Conservation (phyloP, 768 basidiomycete species). For the Pulveroboletus ravenelii region DNA sequence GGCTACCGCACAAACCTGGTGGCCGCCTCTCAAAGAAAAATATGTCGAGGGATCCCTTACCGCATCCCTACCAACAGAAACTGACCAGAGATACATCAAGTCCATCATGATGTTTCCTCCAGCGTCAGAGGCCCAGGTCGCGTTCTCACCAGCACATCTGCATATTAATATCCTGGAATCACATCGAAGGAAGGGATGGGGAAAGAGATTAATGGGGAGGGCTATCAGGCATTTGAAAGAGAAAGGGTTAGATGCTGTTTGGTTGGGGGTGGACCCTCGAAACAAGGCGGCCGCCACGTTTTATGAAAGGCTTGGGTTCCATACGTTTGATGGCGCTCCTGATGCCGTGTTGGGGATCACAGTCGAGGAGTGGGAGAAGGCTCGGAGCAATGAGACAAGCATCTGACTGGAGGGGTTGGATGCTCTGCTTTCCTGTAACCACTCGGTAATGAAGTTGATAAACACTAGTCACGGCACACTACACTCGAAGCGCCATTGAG, state of each 20-base stretch:
- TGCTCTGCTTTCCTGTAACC: background rate
- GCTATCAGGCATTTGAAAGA: slow-evolving; percentile 52
- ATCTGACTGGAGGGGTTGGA: no score
- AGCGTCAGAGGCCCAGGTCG: slow-evolving; percentile 50
- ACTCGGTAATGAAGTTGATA: background rate
- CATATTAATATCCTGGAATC: slow-evolving; percentile 69
- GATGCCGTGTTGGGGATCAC: slow-evolving; percentile 51
- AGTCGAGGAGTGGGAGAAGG: slow-evolving; percentile 37
- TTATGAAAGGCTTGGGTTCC: slow-evolving; percentile 61
- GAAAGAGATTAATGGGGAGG: slow-evolving; percentile 53
- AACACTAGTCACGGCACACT: no score
- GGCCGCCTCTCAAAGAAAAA: slow-evolving; percentile 53
- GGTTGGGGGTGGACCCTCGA: slow-evolving; percentile 64
- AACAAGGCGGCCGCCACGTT: slow-evolving; percentile 59
- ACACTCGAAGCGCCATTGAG: background rate
- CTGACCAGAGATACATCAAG: slow-evolving; percentile 31
- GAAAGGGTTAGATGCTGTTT: slow-evolving; percentile 46
- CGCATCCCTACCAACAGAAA: slow-evolving; percentile 15
- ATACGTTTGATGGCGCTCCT: slow-evolving; percentile 47
- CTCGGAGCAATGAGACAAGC: no score
- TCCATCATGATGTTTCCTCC: slow-evolving; percentile 33
- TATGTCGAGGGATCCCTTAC: slow-evolving; percentile 37
- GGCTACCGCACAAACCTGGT: slow-evolving; percentile 55
- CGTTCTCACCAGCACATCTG: slow-evolving; percentile 68
- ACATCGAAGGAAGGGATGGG: slow-evolving; percentile 68